Base-by-base conservation (phyloP, 108 stramenopile species). In the Nannochloropsis salina region DNA sequence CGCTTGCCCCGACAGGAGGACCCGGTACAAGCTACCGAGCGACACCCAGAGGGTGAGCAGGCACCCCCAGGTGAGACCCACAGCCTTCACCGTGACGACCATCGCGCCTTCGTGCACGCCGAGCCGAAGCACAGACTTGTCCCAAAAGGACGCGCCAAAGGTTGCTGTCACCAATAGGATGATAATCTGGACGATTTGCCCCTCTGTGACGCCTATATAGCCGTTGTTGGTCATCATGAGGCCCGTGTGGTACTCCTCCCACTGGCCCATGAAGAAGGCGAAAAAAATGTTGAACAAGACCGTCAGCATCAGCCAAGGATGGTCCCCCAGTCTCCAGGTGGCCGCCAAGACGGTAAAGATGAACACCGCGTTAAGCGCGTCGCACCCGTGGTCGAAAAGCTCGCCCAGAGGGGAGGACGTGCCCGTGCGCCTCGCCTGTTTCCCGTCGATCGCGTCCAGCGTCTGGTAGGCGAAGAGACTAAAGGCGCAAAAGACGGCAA, bases 401-500 rank as follows among this genome's bases (percentile, higher is more conserved):
- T 97, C 96, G 9, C 98, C 98, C 47, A 99, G 86, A 1, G 98
- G 97, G 83, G 93, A 93, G 80, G 94, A 93, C 41, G 93, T 93
- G 74, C 91, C 90, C 5, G 98, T 99, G 45, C 94, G 90, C 80
- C 97, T 91, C 2, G 97, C 96, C 88, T 99, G 98, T 88, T 98
- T 99, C 41, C 98, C 98, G 90, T 99, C 98, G 94, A 99, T 97
- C 84, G 96, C 96, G 92, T 99, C 98, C 80, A 99, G 84, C 9
- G 90, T 90, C 86, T 90, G 90, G 83, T 90, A 90, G 83, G 84
- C 20, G 15, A 90, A 89, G n/a, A 90, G 9, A 42, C 86, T 42
- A 15, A 80, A 20, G 22, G 89, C 89, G 83, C 87, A 89, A 41
- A 89, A 61, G 42, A 84, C 21, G 11, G 86, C 82, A 42, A 41